These are phyloP conservation scores for Zasmidium cellare DNA, from an alignment of 2,329 filamentous ascomycete genomes.

Conservation along the genomic window DNA sequence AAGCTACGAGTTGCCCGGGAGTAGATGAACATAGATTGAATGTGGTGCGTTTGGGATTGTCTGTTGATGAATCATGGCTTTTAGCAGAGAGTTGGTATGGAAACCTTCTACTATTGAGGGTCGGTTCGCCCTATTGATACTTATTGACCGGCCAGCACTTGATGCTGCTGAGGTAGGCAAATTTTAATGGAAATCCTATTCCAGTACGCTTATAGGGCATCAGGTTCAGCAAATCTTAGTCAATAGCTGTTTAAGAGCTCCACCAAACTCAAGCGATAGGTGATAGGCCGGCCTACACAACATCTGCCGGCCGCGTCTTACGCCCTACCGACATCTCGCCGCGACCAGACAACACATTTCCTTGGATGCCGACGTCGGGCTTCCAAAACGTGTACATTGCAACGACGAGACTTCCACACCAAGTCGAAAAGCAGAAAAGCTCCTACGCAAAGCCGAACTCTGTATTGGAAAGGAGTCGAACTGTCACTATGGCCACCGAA, in stretches of 20 bases:
- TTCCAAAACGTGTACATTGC: background rate
- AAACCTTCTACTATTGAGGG: too few relatives aligned
- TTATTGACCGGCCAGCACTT: too few relatives aligned
- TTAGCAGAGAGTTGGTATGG: background rate
- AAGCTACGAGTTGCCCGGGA: background rate
- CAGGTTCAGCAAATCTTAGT: background rate
- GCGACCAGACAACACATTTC: background rate
- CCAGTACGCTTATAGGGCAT: background rate
- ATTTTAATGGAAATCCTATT: too few relatives aligned
- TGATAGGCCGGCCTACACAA: background rate
- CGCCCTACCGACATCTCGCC: background rate
- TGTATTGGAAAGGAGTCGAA: too few relatives aligned
- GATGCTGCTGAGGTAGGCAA: too few relatives aligned
- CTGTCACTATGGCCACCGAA: background rate
- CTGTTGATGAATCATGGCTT: background rate
- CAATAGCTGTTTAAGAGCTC: conserved; percentile 1
- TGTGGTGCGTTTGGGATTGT: background rate
- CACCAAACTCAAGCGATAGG: background rate
- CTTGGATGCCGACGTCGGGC: background rate
- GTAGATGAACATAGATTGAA: background rate
- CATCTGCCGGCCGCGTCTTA: background rate
- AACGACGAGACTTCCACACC: background rate
- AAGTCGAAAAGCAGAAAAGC: too few relatives aligned
- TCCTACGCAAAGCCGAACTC: too few relatives aligned
- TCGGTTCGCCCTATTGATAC: too few relatives aligned